These are phyloP conservation scores for Fusarium metavorans DNA, from an alignment of 2,329 filamentous ascomycete species.

Conservation along the genomic window DNA sequence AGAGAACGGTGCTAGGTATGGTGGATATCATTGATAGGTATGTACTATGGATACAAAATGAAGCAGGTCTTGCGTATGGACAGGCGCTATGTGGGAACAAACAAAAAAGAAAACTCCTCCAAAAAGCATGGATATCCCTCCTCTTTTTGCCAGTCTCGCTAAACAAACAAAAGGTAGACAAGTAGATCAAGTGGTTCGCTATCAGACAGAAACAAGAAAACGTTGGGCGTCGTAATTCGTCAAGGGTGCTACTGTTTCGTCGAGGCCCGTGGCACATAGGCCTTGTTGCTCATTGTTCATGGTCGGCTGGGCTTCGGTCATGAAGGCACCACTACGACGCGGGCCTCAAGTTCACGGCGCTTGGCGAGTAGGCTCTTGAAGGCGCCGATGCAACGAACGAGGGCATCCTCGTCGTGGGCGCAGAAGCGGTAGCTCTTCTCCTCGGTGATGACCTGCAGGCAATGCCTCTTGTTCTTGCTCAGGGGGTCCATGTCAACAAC, in stretches of 20 bases:
- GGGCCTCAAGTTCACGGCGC: conserved; percentile 72
- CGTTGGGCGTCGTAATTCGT: conserved; percentile 43
- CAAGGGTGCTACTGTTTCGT: conserved; percentile 20
- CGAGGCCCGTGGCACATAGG: conserved; percentile 1
- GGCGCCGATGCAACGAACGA: conserved; percentile 88
- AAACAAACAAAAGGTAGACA: conserved; percentile 9
- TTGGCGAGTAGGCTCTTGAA: conserved; percentile 88
- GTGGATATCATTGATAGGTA: conserved; percentile 31
- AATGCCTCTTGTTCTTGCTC: conserved; percentile 85
- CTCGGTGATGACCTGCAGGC: conserved; percentile 93
- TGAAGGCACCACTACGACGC: conserved; percentile 48
- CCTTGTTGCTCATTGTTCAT: not conserved
- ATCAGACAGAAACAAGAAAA: conserved; percentile 27
- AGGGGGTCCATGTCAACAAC: conserved; percentile 93
- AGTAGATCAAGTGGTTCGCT: conserved; percentile 21
- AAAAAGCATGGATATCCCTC: conserved; percentile 16
- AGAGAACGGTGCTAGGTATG: conserved; percentile 15
- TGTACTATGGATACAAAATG: conserved; percentile 35
- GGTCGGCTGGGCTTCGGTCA: conserved; percentile 9
- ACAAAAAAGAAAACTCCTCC: conserved; percentile 9
- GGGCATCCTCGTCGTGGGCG: conserved; percentile 81
- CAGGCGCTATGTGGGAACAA: conserved; percentile 21
- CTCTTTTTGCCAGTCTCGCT: conserved; percentile 28
- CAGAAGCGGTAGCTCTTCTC: conserved; percentile 87
- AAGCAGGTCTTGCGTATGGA: conserved; percentile 31